Evolutionary conservation across 805 yeast species (phyloP), one percentile per base, ranked within the genome.

Genomic region (Starmerella vaccinii): DNA sequence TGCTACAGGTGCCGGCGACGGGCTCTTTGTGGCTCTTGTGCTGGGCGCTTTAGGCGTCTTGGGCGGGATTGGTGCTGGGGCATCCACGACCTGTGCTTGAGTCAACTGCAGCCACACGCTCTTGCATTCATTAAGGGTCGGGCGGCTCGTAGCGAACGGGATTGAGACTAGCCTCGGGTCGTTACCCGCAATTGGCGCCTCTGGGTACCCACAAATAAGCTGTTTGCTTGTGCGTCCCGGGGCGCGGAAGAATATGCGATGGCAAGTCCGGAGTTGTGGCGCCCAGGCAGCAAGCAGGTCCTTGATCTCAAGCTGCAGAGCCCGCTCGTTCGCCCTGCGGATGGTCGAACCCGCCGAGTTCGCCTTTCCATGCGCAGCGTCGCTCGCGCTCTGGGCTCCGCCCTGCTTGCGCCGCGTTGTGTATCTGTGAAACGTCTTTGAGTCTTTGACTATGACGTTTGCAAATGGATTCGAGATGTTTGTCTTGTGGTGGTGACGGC

Each of bases 321-420:
- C 90, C 50, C 80, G 82, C 66, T 92, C 98, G 61, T 89, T 90
- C 60, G 87, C 81, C 54, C 98, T 74, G 69, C 98, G 80, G 42
- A 92, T 73, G 49, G 80, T 78, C 1, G 97, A 83, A 47, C 98
- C 98, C 0, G 96, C 98, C 23, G 96, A 87, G 55, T 87, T 87
- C 7, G 97, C 97, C 64, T 89, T 90, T 4, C 98, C 97, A 57
- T 83, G 78, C 0, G 95, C 84, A 61, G 82, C 86, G 66, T 92
- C 98, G 66, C 78, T 82, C 1, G 97, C 89, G 57, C 89, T 78
- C 64, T 92, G 98, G 0, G 97, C 77, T 1, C 98, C 98, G 71
- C 98, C 98, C 66, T 92, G 98, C 63, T 92, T 92, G 57, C 96
- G 76, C 70, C 98, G 80, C 1, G 97, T 88, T 2, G 98, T 92